A percentile compares a stretch with the other conserved stretches of the same genome.
phyloP scores from a whole-genome alignment of 441 rosid species.

The Mallotus japonicus region DNA sequence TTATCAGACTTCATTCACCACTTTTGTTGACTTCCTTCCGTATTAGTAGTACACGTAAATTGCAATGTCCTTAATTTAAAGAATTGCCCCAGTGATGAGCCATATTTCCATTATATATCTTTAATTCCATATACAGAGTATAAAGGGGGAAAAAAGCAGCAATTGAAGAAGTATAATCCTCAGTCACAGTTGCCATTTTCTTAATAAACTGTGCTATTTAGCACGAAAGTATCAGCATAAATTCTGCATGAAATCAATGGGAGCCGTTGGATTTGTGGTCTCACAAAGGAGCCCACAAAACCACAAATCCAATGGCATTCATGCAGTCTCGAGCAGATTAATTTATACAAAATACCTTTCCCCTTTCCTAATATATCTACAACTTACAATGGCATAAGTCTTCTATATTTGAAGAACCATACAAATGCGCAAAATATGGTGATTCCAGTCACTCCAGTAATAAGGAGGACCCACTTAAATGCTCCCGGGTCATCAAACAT shows the following conservation, averaged over 20 bases:
- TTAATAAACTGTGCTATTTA: neutral
- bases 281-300: no score
- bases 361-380: no score
- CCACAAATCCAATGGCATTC: no score
- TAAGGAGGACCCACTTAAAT: conserved; percentile 81
- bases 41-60: no score
- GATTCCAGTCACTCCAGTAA: conserved; percentile 65
- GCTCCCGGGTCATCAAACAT: conserved; percentile 65
- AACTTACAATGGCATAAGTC: conserved; percentile 78
- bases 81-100: neutral
- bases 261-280: no score
- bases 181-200: conserved; percentile 7
- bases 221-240: no score
- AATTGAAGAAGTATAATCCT: neutral
- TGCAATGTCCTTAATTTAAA: neutral
- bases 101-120: conserved; percentile 4
- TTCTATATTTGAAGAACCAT: conserved; percentile 88
- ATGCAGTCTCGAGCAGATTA: no score
- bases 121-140: conserved; percentile 19
- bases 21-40: neutral
- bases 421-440: conserved; percentile 69
- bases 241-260: no score
- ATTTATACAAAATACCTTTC: no score
- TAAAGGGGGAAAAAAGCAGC: conserved; percentile 1
- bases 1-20: neutral